Base-by-base conservation (phyloP, 257 asterid species). In the Plectranthus barbatus region DNA sequence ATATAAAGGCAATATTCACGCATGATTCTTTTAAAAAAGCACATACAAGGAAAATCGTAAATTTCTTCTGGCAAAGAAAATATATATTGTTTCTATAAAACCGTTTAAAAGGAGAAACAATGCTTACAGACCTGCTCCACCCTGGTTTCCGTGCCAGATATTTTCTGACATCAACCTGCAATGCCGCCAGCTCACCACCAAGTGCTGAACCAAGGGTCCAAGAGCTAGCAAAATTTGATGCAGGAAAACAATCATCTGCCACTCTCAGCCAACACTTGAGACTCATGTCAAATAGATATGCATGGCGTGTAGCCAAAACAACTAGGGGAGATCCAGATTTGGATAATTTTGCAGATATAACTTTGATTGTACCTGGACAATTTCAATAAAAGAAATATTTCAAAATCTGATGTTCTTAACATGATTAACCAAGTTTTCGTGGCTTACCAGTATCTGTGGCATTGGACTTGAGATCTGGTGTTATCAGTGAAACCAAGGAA, bases 251-350 rank as follows among this genome's bases (percentile, higher is more conserved):
- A 73, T 93, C 96, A 66, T 93, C 99, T 4, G 96, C 99, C 56
- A 90, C 97, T 73, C 97, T 83, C 77, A 93, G 69, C 97, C 97
- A 93, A 78, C 99, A 93, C 87, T 73, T 85, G 46, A 93, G 89
- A 77, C 81, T 74, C 74, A 64, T 73, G 70, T 93, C 99, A 37
- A 80, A 90, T 60, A 93, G 88, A 72, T 82, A 90, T 3, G 97
- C 97, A 72, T 93, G 96, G 19, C 96, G 90, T 14, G 99, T 90
- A 31, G 90, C 97, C 77, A 90, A 78, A 75, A 90, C 87, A 60
- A 90, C 85, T 17, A 93, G 96, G 19, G 99, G 99, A 46, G 66
- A 84, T 48, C 99, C 97, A 52, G 90, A 90, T 70, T 84, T 85
- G 10, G 99, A 90, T 61, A 93, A 62, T 63, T 90, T 93, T 46